Base-by-base conservation (phyloP, 768 basidiomycete species). In the Mycena epipterygia region DNA sequence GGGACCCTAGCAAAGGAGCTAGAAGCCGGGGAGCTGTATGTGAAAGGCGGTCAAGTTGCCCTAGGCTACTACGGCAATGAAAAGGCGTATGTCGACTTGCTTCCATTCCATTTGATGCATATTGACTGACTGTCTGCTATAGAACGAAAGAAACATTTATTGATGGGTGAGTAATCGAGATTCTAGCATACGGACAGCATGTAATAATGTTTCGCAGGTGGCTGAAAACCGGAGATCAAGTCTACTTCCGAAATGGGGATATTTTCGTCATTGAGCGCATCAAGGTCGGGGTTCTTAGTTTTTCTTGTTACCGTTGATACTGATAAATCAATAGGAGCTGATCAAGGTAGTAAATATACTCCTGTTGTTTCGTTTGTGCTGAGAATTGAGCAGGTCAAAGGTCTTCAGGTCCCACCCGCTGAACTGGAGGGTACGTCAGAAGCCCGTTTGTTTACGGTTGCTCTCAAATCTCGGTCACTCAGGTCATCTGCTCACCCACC, bases 241-340 rank as follows among this genome's bases (percentile, higher is more conserved):
- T 88, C 25, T 82, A 81, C 72, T 84, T 89, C 76, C 82, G 84
- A 58, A 78, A 79, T 32, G 81, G 82, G 1, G 86, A 89, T 63
- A 78, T 88, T 13, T 86, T 86, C 64, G 80, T 88, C 46, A 79
- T 89, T 12, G 88, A 89, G 72, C 83, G 88, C 17, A 73, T 88
- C 67, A 89, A 88, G 84, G 78, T 75, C 2, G 2, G 41, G 5
- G 4, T 32, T 17, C n/a, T 14, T 33, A 17, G n/a, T n/a, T n/a
- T n/a, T n/a, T n/a, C n/a, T n/a, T n/a, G n/a, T n/a, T n/a, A n/a
- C n/a, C n/a, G n/a, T n/a, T n/a, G n/a, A n/a, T n/a, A n/a, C n/a
- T n/a, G n/a, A n/a, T n/a, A n/a, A n/a, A n/a, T n/a, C 16, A 49
- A 37, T 37, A 70, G 68, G 68, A 70, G 46, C 39, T 70, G 35